A percentile compares a stretch with the other conserved stretches of the same genome.
Evolutionary conservation across 1,139 yeast species (phyloP).

Genomic region (Pichia terricola): DNA sequence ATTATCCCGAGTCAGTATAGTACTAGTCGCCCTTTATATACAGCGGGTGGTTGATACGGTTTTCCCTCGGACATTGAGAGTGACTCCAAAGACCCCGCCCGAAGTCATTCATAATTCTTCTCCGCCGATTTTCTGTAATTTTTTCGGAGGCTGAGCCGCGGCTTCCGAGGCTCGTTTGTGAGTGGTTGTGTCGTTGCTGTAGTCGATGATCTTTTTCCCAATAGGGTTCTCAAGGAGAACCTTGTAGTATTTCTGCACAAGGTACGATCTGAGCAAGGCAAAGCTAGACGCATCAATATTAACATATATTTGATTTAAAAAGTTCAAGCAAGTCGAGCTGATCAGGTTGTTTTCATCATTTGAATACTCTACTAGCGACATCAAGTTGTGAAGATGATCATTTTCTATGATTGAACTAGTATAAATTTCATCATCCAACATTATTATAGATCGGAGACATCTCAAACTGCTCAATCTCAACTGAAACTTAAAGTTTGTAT

Average conservation of each 20-base stretch:
- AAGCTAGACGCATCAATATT: slow-evolving; percentile 33
- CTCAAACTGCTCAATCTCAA: slow-evolving; percentile 58
- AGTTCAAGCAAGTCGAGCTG: slow-evolving; percentile 68
- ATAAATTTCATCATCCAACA: slow-evolving; percentile 53
- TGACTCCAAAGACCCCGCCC: too few species aligned
- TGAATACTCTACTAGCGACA: slow-evolving; percentile 42
- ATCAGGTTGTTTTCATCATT: slow-evolving; percentile 51
- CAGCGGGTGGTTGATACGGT: too few species aligned
- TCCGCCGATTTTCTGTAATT: too few species aligned
- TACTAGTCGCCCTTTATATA: too few species aligned
- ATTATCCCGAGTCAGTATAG: too few species aligned
- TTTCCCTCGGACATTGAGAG: too few species aligned
- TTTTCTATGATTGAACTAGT: slow-evolving; percentile 47
- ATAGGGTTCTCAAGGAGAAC: slow-evolving; percentile 29
- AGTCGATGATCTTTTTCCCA: slow-evolving; percentile 20
- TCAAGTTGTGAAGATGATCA: slow-evolving; percentile 42
- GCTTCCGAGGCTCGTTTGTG: too few species aligned
- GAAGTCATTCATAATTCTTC: too few species aligned
- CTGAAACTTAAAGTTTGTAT: slow-evolving; percentile 33
- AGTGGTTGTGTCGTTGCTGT: not conserved
- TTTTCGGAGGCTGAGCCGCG: too few species aligned
- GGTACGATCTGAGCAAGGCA: slow-evolving; percentile 38
- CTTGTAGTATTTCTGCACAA: slow-evolving; percentile 35
- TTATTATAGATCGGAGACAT: slow-evolving; percentile 50
- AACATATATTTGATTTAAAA: slow-evolving; percentile 45